Evolutionary conservation across 768 basidiomycete species (phyloP).

Genomic region (Tulasnella sp.): DNA sequence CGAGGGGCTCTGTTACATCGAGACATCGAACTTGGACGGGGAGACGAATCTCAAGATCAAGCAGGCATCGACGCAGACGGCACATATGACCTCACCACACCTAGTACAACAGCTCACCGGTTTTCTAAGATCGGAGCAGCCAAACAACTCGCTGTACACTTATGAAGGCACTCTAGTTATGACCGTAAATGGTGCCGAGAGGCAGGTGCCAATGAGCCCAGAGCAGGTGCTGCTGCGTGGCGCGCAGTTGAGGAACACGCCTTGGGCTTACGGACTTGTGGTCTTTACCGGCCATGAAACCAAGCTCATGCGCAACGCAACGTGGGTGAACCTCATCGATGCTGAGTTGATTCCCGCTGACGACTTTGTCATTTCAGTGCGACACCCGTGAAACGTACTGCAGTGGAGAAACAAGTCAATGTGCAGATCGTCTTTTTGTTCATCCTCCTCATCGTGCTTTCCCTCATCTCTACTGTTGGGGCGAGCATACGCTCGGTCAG

Average conservation of each 20-base stretch:
- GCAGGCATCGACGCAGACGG: slow-evolving; percentile 77
- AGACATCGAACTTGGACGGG: slow-evolving; percentile 94
- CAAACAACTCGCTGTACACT: slow-evolving; percentile 95
- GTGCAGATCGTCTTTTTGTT: slow-evolving; percentile 93
- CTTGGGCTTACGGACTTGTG: slow-evolving; percentile 89
- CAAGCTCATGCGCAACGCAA: slow-evolving; percentile 95
- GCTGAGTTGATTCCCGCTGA: not conserved
- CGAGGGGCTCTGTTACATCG: slow-evolving; percentile 94
- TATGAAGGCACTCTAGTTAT: slow-evolving; percentile 70
- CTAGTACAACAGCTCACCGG: slow-evolving; percentile 66
- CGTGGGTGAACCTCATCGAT: slow-evolving; percentile 40
- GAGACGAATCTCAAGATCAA: slow-evolving; percentile 99
- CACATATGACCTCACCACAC: slow-evolving; percentile 63
- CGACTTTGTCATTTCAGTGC: slow-evolving; percentile 41
- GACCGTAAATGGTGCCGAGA: slow-evolving; percentile 36
- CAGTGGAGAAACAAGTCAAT: slow-evolving; percentile 93
- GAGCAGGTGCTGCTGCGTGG: slow-evolving; percentile 91
- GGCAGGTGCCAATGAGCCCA: slow-evolving; percentile 80
- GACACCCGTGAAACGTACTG: slow-evolving; percentile 92
- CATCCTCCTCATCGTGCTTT: slow-evolving; percentile 72
- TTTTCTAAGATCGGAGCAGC: slow-evolving; percentile 85
- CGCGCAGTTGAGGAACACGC: slow-evolving; percentile 90
- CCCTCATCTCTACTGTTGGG: slow-evolving; percentile 84
- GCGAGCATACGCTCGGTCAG: slow-evolving; percentile 71
- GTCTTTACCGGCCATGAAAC: slow-evolving; percentile 98